These are phyloP conservation scores for Pythium insidiosum DNA, from an alignment of 352 stramenopile genomes.

Conservation along the genomic window DNA sequence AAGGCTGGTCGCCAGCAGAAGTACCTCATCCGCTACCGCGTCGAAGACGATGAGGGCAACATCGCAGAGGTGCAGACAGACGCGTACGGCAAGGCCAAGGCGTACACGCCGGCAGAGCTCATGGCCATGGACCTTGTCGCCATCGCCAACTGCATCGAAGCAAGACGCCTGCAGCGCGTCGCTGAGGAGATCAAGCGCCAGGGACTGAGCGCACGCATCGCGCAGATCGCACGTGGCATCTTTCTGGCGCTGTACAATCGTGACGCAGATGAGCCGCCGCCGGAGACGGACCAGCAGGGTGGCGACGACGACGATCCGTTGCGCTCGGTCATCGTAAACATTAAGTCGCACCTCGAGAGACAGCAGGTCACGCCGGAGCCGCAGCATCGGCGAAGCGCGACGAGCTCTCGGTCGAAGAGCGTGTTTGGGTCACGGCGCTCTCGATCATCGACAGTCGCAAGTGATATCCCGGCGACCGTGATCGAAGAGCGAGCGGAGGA, in stretches of 20 bases:
- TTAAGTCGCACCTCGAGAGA: constrained; percentile 36
- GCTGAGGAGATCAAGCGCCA: constrained; percentile 24
- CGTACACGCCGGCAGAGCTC: constrained; percentile 38
- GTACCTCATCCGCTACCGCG: constrained; percentile 54
- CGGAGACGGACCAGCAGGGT: constrained; percentile 3
- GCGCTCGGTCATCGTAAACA: constrained; percentile 28
- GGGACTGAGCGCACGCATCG: constrained; percentile 15
- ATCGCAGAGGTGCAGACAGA: constrained; percentile 55
- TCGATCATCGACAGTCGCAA: neutral
- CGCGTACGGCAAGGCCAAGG: constrained; percentile 40
- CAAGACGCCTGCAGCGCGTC: constrained; percentile 18
- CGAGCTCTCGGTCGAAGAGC: neutral
- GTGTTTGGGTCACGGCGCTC: neutral
- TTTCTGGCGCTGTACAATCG: constrained; percentile 58
- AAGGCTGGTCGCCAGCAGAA: constrained; percentile 48
- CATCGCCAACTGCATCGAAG: constrained; percentile 34
- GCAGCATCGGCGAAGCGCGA: neutral
- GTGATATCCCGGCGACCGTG: neutral
- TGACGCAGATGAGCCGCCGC: constrained; percentile 30
- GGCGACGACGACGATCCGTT: constrained; percentile 23
- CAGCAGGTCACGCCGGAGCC: constrained; percentile 8
- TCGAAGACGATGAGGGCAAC: constrained; percentile 53
- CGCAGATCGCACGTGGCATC: constrained; percentile 42
- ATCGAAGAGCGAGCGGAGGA: neutral
- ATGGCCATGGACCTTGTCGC: constrained; percentile 46